These are phyloP conservation scores for Pichia sp. DNA, from an alignment of 1,139 yeast genomes.

Conservation along the genomic window DNA sequence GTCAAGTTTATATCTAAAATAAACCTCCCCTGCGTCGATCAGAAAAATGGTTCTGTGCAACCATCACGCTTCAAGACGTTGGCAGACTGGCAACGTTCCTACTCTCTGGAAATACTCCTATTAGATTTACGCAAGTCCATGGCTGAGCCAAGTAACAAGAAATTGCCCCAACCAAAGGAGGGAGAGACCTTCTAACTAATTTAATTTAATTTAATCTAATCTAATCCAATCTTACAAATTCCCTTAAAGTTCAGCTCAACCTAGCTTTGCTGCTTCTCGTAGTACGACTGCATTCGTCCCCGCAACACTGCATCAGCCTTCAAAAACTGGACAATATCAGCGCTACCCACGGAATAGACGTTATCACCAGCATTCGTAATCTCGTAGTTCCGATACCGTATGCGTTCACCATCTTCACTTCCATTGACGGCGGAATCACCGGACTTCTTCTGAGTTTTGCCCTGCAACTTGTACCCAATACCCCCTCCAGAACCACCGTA, in stretches of 20 bases:
- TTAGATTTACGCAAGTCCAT: slow-evolving; percentile 82
- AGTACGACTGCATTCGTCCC: slow-evolving; percentile 22
- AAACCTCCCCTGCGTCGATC: slow-evolving; percentile 85
- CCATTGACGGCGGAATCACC: too few relatives aligned
- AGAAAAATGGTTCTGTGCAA: slow-evolving; percentile 55
- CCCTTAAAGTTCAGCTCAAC: too few relatives aligned
- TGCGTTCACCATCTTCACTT: slow-evolving; percentile 1
- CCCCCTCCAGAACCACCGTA: slow-evolving; percentile 17
- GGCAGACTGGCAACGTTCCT: slow-evolving; percentile 78
- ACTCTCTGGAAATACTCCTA: slow-evolving; percentile 86
- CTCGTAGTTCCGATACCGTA: slow-evolving; percentile 24
- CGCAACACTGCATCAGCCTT: slow-evolving; percentile 25
- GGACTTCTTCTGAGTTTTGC: too few relatives aligned
- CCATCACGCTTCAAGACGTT: slow-evolving; percentile 60
- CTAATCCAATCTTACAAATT: too few relatives aligned
- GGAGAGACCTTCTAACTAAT: slow-evolving; percentile 55
- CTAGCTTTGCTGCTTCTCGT: slow-evolving; percentile 12
- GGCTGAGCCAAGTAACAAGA: slow-evolving; percentile 80
- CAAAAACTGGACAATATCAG: slow-evolving; percentile 18
- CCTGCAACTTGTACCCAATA: slow-evolving; percentile 24
- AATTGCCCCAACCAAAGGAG: slow-evolving; percentile 85
- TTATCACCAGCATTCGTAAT: slow-evolving; percentile 25
- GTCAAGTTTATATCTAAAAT: slow-evolving; percentile 76
- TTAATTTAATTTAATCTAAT: too few relatives aligned
- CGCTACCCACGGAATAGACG: slow-evolving; percentile 13